Conservation (phyloP, 2,329 filamentous ascomycete genomes). For the Aspergillus sclerotialis region DNA sequence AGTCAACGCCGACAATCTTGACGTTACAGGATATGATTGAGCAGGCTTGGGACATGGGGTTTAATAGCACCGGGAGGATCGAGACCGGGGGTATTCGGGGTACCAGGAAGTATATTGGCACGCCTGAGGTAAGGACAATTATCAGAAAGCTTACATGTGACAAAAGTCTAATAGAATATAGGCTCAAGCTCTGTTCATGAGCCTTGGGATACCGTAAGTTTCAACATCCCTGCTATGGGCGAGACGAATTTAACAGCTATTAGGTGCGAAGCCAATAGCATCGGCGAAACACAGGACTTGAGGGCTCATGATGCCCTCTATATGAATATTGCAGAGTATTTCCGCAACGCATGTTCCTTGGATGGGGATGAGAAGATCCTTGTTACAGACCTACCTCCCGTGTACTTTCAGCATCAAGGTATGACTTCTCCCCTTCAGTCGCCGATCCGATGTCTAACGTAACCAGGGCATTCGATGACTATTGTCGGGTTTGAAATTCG, state of each 20-base stretch:
- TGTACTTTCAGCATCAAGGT: constrained; percentile 84
- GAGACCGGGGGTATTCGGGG: constrained; percentile 82
- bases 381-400: constrained; percentile 66
- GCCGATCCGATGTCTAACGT: constrained; percentile 1
- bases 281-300: constrained; percentile 42
- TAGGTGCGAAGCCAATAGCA: constrained; percentile 55
- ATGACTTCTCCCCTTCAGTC: constrained; percentile 11
- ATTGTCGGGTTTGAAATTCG: constrained; percentile 76
- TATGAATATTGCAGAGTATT: constrained; percentile 70
- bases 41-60: constrained; percentile 76
- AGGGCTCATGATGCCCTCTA: constrained; percentile 50
- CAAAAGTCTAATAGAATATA: constrained; percentile 33
- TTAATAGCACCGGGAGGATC: constrained; percentile 64
- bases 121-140: constrained; percentile 60
- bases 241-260: constrained; percentile 6
- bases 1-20: constrained; percentile 66
- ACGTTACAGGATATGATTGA: constrained; percentile 83
- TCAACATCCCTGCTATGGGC: neutral
- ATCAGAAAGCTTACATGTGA: neutral
- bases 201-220: constrained; percentile 58
- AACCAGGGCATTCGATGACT: constrained; percentile 76
- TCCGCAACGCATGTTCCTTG: constrained; percentile 47
- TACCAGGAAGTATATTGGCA: constrained; percentile 95
- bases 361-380: constrained; percentile 56
- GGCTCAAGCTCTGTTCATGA: constrained; percentile 72